Percentiles rank a stretch among this genome's conserved stretches.
phyloP scores from a whole-genome alignment of 805 yeast species.

The Sugiyamaella mastotermitis region DNA sequence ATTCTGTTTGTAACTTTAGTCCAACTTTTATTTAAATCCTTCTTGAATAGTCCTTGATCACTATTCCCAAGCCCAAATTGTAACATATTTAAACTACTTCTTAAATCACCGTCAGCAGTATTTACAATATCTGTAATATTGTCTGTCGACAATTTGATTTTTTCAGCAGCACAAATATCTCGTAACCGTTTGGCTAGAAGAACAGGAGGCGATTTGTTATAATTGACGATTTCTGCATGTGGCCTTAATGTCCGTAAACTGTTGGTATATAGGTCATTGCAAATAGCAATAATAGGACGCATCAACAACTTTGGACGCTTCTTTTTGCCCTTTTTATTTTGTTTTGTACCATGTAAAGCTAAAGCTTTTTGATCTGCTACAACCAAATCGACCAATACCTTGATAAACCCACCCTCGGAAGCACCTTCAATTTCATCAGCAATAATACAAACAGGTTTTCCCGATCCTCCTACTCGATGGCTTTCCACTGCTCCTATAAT shows the following conservation, averaged over 20 bases:
- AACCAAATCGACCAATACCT: slow-evolving; percentile 50
- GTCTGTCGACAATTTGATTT: slow-evolving; percentile 41
- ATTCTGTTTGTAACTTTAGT: slow-evolving; percentile 54
- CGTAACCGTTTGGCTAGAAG: slow-evolving; percentile 43
- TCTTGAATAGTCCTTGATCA: slow-evolving; percentile 25
- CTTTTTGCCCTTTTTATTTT: slow-evolving; percentile 20
- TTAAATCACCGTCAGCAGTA: slow-evolving; percentile 70
- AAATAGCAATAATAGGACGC: slow-evolving; percentile 87
- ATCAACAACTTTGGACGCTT: slow-evolving; percentile 42
- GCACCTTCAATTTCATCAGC: slow-evolving; percentile 90
- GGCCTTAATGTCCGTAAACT: slow-evolving; percentile 71
- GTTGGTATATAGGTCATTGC: slow-evolving; percentile 78
- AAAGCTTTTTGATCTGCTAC: slow-evolving; percentile 52
- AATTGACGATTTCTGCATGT: slow-evolving; percentile 62
- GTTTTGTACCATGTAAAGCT: slow-evolving; percentile 9
- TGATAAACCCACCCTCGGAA: slow-evolving; percentile 52
- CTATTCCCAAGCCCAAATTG: slow-evolving; percentile 55
- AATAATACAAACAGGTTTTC: slow-evolving; percentile 73
- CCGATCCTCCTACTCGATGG: slow-evolving; percentile 47
- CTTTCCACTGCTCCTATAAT: slow-evolving; percentile 58
- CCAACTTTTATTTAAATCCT: slow-evolving; percentile 67
- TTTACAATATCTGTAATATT: slow-evolving; percentile 61
- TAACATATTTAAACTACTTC: slow-evolving; percentile 77
- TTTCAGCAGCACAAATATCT: slow-evolving; percentile 52
- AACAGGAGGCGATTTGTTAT: slow-evolving; percentile 50